Percentiles rank a stretch among this genome's conserved stretches.
phyloP scores from a whole-genome alignment of 129 eudicot species.

The Arctium minus region DNA sequence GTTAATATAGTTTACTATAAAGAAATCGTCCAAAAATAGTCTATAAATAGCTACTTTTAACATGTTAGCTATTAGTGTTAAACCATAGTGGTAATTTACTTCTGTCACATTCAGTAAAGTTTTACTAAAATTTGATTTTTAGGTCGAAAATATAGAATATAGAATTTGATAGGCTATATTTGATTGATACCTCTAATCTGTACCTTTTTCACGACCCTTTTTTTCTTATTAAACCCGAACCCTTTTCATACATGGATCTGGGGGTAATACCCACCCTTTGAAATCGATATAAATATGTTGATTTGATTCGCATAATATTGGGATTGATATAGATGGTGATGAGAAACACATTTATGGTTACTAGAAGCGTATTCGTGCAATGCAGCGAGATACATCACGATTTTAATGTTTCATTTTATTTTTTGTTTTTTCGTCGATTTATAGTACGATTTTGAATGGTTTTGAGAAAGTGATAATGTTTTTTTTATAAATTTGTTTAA shows the following conservation, averaged over 20 bases:
- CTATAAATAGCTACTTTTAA: background rate
- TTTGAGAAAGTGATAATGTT: too few relatives aligned
- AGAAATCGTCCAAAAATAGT: background rate
- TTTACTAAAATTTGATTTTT: background rate
- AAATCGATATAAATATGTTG: background rate
- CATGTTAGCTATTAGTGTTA: background rate
- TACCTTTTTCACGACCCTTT: background rate
- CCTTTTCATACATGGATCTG: background rate
- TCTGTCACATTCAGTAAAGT: background rate
- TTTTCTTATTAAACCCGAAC: slow-evolving; percentile 3
- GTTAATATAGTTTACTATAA: background rate
- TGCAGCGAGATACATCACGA: too few relatives aligned
- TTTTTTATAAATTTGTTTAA: too few relatives aligned
- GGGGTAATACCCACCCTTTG: background rate
- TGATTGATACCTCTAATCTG: background rate
- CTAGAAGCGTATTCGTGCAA: too few relatives aligned
- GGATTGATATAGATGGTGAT: too few relatives aligned
- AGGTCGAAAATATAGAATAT: background rate
- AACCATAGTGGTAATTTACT: background rate
- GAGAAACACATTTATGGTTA: too few relatives aligned
- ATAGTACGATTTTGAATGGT: too few relatives aligned
- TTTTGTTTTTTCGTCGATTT: too few relatives aligned
- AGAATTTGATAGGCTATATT: background rate
- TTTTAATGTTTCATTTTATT: too few relatives aligned
- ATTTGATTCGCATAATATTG: background rate